Base-by-base conservation (phyloP, 352 stramenopile species). In the Globisporangium irregulare region DNA sequence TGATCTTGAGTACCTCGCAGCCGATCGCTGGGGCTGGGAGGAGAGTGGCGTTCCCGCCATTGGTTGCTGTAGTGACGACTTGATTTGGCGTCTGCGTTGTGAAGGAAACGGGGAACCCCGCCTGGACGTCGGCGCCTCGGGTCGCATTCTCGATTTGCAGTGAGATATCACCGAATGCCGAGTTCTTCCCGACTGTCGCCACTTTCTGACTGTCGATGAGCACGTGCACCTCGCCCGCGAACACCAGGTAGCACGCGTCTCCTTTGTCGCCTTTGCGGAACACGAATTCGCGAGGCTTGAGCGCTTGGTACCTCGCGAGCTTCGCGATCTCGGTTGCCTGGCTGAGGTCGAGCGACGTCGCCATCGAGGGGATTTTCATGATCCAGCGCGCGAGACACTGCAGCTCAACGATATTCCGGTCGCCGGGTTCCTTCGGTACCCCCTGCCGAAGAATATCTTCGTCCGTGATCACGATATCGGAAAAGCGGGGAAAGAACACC, bases 321-420 rank as follows among this genome's bases (percentile, higher is more conserved):
- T 90, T 92, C 34, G 84, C 84, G 65, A 92, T 90, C 60, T 92
- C 84, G 0, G 77, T 87, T 7, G 84, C 84, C 54, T 92, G 84
- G 32, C 77, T 83, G 41, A 89, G 75, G 62, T 92, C 82, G 27
- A 92, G 78, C 56, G 80, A 88, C 9, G 80, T 76, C 55, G 75
- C 73, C 80, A 90, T 89, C 34, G 81, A 90, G 27, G 84, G 80
- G 34, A 90, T 90, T 38, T 86, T 86, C 77, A 92, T 84, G 64
- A 92, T 89, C 84, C 84, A 92, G 6, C 82, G 81, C 20, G 81
- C 82, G 48, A 92, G 76, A 46, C 79, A 89, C 70, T 92, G 84
- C 20, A 92, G 60, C 71, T 92, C 84, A 4, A 92, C 82, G 50
- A 90, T 90, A 38, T 89, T 92, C 34, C 81, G 78, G 27, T 90